Conservation (phyloP, 176 grass and related monocot genomes). For the Thalia dealbata region DNA sequence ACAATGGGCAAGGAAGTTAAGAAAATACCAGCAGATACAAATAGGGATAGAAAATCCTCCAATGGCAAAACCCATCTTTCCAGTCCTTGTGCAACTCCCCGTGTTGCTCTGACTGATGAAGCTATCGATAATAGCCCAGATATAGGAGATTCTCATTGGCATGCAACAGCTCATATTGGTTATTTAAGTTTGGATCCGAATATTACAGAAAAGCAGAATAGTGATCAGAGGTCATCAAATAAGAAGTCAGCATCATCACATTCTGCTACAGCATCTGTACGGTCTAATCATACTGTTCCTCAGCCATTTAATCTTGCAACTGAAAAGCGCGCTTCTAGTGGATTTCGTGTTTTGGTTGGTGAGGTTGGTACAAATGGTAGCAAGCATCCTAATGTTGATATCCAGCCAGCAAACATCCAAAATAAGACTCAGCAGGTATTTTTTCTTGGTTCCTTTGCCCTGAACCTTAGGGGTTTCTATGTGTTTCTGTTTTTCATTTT, state of each 20-base stretch:
- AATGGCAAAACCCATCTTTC: not conserved
- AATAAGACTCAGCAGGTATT: conserved; percentile 1
- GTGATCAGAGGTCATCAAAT: conserved; percentile 40
- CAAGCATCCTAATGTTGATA: conserved; percentile 4
- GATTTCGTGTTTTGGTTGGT: conserved; percentile 21
- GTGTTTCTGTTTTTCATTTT: no score
- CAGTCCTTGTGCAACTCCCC: not conserved
- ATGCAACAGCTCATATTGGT: conserved; percentile 23
- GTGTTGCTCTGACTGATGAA: conserved; percentile 10
- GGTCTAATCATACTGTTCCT: conserved; percentile 39
- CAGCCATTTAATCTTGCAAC: conserved; percentile 48
- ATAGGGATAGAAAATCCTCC: not conserved
- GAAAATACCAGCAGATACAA: not conserved
- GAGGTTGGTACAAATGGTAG: conserved; percentile 30
- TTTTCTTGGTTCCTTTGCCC: not conserved
- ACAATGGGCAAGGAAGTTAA: conserved; percentile 7
- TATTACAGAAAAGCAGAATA: conserved; percentile 38
- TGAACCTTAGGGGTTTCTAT: not conserved
- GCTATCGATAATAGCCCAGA: conserved; percentile 22
- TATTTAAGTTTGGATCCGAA: conserved; percentile 19
- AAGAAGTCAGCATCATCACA: conserved; percentile 39
- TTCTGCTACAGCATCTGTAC: conserved; percentile 29
- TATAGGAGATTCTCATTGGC: conserved; percentile 21
- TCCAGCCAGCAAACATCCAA: not conserved
- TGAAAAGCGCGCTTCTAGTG: conserved; percentile 42